Base-by-base conservation (phyloP, 1,139 yeast species). In the Meyerozyma carpophila region DNA sequence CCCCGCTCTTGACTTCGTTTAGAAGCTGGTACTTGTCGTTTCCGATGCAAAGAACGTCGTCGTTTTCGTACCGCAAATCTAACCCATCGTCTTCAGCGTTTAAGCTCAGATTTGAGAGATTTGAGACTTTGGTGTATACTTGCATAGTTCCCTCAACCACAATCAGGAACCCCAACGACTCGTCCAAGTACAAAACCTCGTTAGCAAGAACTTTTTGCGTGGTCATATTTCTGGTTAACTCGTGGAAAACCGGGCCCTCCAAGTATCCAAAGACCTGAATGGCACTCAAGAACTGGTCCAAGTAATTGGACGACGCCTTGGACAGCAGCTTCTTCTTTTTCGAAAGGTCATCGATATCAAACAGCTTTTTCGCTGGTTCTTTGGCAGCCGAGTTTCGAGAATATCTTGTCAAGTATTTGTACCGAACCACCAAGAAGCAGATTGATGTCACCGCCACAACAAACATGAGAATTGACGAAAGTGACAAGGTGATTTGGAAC, bases 71-170 rank as follows among this genome's bases (percentile, higher is more conserved):
- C 41, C 57, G 61, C 39, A 53, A 45, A 36, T 64, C 69, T 37
- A 55, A 57, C 11, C 40, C 39, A 20, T 44, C 49, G 25, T 51
- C 50, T 3, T 51, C 53, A 9, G 56, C 61, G 42, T 48, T 50
- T 8, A 45, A 18, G 32, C 45, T 47, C 6, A 45, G 41, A 8
- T 40, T 42, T 41, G 37, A 21, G 24, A 21, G 47, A 25, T 62
- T 63, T 20, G 65, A 73, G 10, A 82, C 65, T 49, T 78, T 79
- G 42, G 86, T 82, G 58, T 81, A 90, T 0, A 93, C 88, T 53
- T 88, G 91, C 39, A 91, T 79, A 9, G 82, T 76, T 0, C 98
- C 98, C 54, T 91, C 98, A 1, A 91, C 96, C n/a, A 93, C 96
- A 41, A 93, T 85, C 37, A 93, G 82, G 57, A 93, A 90, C 1